phyloP scores from a whole-genome alignment of 2,329 filamentous ascomycete species.

The Pleomassaria siparia region DNA sequence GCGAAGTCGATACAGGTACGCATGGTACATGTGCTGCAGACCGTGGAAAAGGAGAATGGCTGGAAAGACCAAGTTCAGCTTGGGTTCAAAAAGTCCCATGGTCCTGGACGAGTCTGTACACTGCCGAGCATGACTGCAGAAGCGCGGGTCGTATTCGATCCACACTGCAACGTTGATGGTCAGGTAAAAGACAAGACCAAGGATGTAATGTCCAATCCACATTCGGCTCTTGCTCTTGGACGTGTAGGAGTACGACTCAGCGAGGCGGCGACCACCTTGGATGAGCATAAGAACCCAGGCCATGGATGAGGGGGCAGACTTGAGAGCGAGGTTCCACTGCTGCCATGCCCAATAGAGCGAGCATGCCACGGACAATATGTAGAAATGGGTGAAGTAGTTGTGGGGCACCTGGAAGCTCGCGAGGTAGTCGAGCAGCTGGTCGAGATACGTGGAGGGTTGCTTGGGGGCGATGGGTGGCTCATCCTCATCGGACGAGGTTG shows the following conservation, averaged over 20 bases:
- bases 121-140: background rate
- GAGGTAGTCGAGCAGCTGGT: slow-evolving; percentile 69
- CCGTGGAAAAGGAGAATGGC: slow-evolving; percentile 70
- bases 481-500: slow-evolving; percentile 30
- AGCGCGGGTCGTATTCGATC: slow-evolving; percentile 69
- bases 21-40: slow-evolving; percentile 67
- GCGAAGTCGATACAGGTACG: slow-evolving; percentile 48
- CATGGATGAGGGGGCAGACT: slow-evolving; percentile 54
- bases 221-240: slow-evolving; percentile 74
- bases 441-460: slow-evolving; percentile 43
- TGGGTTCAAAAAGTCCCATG: slow-evolving; percentile 43
- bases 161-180: slow-evolving; percentile 74
- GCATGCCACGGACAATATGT: slow-evolving; percentile 67
- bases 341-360: slow-evolving; percentile 76
- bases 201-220: slow-evolving; percentile 80
- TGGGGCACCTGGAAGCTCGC: slow-evolving; percentile 78
- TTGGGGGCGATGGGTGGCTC: background rate
- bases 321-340: slow-evolving; percentile 46
- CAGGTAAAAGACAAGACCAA: slow-evolving; percentile 78
- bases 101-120: background rate
- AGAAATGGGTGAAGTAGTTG: slow-evolving; percentile 78
- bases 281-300: slow-evolving; percentile 73
- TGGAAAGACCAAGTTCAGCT: slow-evolving; percentile 56
- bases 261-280: slow-evolving; percentile 74
- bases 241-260: slow-evolving; percentile 69